Percentiles rank a stretch among this genome's conserved stretches.
Conservation (phyloP, 75 land plant genomes). For the Selaginella moellendorffii region DNA sequence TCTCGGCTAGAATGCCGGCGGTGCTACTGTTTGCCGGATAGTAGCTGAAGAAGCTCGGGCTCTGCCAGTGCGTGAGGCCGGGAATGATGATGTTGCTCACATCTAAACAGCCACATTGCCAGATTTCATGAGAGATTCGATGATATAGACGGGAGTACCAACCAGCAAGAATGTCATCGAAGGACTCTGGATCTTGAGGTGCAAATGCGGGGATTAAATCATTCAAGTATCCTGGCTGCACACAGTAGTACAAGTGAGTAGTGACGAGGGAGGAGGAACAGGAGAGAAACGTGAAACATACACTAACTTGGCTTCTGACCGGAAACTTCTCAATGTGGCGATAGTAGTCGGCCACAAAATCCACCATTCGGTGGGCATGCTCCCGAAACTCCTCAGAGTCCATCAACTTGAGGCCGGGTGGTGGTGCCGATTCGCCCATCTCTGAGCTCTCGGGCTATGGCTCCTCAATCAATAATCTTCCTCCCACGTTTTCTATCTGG, state of each 20-base stretch:
- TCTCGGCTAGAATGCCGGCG: constrained; percentile 83
- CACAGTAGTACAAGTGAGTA: constrained; percentile 3
- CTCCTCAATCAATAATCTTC: no score
- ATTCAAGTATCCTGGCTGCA: constrained; percentile 76
- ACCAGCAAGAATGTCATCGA: constrained; percentile 56
- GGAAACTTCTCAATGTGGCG: constrained; percentile 49
- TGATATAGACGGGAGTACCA: no score
- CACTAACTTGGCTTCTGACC: constrained; percentile 75
- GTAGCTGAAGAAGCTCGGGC: constrained; percentile 75
- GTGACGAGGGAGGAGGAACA: no score
- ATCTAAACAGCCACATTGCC: constrained; percentile 46
- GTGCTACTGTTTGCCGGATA: constrained; percentile 71
- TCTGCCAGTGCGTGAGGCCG: constrained; percentile 90
- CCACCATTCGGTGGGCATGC: constrained; percentile 56
- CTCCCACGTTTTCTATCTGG: no score
- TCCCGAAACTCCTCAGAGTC: constrained; percentile 68
- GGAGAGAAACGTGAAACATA: constrained; percentile 11
- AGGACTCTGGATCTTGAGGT: constrained; percentile 45
- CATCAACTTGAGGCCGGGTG: constrained; percentile 49
- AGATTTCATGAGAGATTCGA: no score
- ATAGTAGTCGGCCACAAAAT: constrained; percentile 85
- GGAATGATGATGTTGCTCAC: constrained; percentile 53
- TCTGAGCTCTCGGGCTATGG: no score
- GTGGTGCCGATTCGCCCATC: no score
- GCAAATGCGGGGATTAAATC: constrained; percentile 54